Percentiles rank a stretch among this genome's conserved stretches.
Evolutionary conservation across 1,284 basidiomycete genomes (phyloP).

Genomic region (Puccinia coronata): DNA sequence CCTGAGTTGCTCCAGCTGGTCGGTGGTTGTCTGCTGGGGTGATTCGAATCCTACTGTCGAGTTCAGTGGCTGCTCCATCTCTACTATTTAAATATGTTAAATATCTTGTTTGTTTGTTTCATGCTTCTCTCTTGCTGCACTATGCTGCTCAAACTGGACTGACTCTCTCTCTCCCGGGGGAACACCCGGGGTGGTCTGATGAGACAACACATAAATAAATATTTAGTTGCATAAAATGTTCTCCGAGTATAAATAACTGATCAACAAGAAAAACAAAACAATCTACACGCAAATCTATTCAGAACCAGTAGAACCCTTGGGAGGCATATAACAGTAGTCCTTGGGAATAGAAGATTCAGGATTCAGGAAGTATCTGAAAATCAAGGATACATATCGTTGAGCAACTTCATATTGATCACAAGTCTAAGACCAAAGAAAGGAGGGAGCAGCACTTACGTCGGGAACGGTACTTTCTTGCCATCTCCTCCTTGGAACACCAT

Average conservation of each 20-base stretch:
- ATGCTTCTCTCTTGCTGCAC: background rate
- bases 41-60: constrained; percentile 4
- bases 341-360: constrained; percentile 1
- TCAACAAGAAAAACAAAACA: too few species aligned
- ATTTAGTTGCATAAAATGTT: too few species aligned
- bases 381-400: background rate
- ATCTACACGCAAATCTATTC: background rate
- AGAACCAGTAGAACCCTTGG: background rate
- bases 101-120: background rate
- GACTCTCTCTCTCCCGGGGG: too few species aligned
- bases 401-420: background rate
- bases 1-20: background rate
- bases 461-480: constrained; percentile 25
- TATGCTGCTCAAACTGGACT: too few species aligned
- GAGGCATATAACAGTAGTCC: constrained; percentile 45
- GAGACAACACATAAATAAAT: too few species aligned
- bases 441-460: constrained; percentile 41
- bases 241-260: too few species aligned
- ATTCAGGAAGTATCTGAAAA: constrained; percentile 43
- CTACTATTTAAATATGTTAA: too few species aligned
- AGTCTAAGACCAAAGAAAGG: background rate
- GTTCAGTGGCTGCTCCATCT: background rate
- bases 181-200: too few species aligned
- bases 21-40: background rate
- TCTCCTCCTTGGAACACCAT: constrained; percentile 35